Base-by-base conservation (phyloP, 352 stramenopile species). In the Phytophthora fragariaefolia region DNA sequence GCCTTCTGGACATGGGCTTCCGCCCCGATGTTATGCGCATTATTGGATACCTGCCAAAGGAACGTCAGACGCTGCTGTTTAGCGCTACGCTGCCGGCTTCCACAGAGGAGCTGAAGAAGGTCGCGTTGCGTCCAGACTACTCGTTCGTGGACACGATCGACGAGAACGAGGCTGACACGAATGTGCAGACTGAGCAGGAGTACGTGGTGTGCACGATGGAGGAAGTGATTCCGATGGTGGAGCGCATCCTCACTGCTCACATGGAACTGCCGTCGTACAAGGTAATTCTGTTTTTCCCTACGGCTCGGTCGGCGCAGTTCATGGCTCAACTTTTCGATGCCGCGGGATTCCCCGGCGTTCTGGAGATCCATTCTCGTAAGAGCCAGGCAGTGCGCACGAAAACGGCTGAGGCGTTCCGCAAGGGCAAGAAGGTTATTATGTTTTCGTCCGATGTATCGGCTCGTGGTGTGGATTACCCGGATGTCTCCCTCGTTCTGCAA, bases 331-430 rank as follows among this genome's bases (percentile, higher is more conserved):
- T 99, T 38, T 98, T 98, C 66, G 79, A 82, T 24, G 74, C 71
- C 8, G 80, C 82, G 26, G 82, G 82, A 2, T 92, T 87, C 53
- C 73, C 77, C 27, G 76, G 79, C 32, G 87, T 98, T 22, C 79
- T 98, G 2, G 95, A 99, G 71, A 98, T 99, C 48, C 97, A 99
- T 81, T 98, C 94, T 22, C 83, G 92, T 51, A 99, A 99, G 86
- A 96, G 85, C 55, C 97, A 99, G 73, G 71, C 77, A 0, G 70
- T 88, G 57, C 89, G 97, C 47, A 97, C 83, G 30, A 96, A 95
- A 70, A 87, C 89, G 26, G 87, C 87, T 13, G 79, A 98, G 20
- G 67, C 85, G 9, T 99, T 99, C 81, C 91, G 93, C 54, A 85
- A 82, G 49, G 79, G 76, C n/a, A 82, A 85, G 22, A 91, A 90